Evolutionary conservation across 306 rosid species (phyloP), one percentile per base, ranked within the genome.

Genomic region (Urtica urens): DNA sequence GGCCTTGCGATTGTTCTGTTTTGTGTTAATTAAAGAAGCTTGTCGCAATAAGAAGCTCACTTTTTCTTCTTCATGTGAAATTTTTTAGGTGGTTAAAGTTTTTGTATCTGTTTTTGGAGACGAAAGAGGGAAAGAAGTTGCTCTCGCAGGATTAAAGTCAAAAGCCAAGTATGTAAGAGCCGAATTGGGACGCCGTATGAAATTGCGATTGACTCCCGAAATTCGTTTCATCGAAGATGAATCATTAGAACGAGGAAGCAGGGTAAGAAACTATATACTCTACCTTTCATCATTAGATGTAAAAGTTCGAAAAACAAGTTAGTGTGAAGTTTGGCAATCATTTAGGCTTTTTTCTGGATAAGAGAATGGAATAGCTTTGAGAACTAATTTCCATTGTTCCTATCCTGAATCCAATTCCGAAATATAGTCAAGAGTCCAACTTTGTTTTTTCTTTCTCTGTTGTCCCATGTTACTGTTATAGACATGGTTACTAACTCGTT

Each of bases 21-120:
- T n/a, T n/a, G n/a, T n/a, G n/a, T n/a, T n/a, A n/a, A n/a, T n/a
- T n/a, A n/a, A n/a, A 1, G 37, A 1, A 31, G 37, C 37, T 7
- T 31, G 13, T 42, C 23, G 49, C 19, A 17, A 14, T 48, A 10
- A n/a, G 9, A 48, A n/a, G n/a, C n/a, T n/a, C n/a, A n/a, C n/a
- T n/a, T n/a, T 0, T 4, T 42, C 45, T 34, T 14, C 20, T 9
- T 28, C 23, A 1, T 51, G 40, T 51, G 10, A 20, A 38, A 49
- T 55, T 11, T 18, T 57, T 23, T 62, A 87, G 93, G 84, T 90
- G 52, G 97, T 75, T 49, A 90, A 75, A 72, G 97, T 90, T 3
- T 90, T 66, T 73, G 84, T 90, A 19, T 90, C 95, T 23, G 93
- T 90, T 58, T 84, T 90, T 10, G 94, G 97, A 10, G 95, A 90